Base-by-base conservation (phyloP, 2,329 filamentous ascomycete genomes). In the Mycosphaerella arachidis region DNA sequence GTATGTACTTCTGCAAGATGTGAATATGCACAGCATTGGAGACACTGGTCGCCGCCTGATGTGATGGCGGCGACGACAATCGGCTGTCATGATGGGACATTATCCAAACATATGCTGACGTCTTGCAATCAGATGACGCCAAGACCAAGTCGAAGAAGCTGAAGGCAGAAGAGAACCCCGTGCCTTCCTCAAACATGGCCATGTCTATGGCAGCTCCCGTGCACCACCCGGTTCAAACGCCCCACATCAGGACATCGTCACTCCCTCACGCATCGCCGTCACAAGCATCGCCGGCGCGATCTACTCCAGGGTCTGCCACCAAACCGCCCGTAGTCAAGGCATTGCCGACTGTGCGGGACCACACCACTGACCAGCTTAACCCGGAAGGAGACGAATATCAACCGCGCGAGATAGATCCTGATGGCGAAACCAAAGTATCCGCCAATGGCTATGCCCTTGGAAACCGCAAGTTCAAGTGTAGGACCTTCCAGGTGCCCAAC, bases 361-460 rank as follows among this genome's bases (percentile, higher is more conserved):
- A 99, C 74, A 99, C 94, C 2, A 97, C 93, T 16, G 93, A 97
- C 73, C 93, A 97, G 75, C 84, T 99, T 31, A 91, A 90, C 55
- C 82, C 89, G 30, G 90, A 91, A 70, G 90, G 90, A 63, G 94
- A 97, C 74, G 94, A 99, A 77, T 99, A 97, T 75, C 83, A 97
- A 37, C 92, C 93, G 29, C 88, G 94, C 69, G 94, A 99, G 76
- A 89, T 88, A 63, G 94, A 99, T 72, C 90, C 96, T 56, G 89
- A 88, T 48, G 94, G 94, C 57, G 94, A 99, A 79, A 92, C 91
- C 75, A 99, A 99, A 81, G 92, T 97, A 29, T 86, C 91, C 74
- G 75, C 82, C 24, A 91, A 92, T 68, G 94, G 94, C 45, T 87
- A 92, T 70, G 85, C 92, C 24, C 82, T 89, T 30, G 92, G 92